Evolutionary conservation across 1,139 yeast genomes (phyloP), one percentile per base, ranked within the genome.

Genomic region (Dujonia santamariae): DNA sequence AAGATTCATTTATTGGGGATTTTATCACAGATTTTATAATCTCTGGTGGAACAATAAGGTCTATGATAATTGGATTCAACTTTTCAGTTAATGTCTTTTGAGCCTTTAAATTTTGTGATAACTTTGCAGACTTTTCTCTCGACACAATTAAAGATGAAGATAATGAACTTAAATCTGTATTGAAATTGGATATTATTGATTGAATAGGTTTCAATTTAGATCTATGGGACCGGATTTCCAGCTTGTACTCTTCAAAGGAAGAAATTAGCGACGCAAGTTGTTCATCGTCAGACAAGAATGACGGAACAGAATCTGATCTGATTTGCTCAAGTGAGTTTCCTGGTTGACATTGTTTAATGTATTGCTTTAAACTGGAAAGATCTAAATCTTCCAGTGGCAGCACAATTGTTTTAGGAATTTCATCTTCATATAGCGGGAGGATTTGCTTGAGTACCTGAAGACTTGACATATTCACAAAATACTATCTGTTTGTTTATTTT

Each of bases 41-140:
- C 3, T 73, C 75, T 0, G 96, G 95, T 0, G 96, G 85, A 4
- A 88, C 74, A 43, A 85, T 67, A 18, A 85, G 61, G 44, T 85
- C 92, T 26, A 83, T 70, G 1, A 88, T 80, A 11, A 85, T 62
- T 0, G 95, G 95, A 11, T 80, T 75, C 39, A 88, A 69, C 36
- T 72, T 71, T 19, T 67, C 70, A 23, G 82, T 81, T 3, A 81
- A 63, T 23, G 61, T 54, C 14, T 76, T 72, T 42, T 87, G 82
- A 28, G 63, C 55, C 9, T 67, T 63, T 4, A 86, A 50, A 35
- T 61, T 59, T 5, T 46, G 39, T 1, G 70, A 53, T 16, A 68
- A 45, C 14, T 53, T 53, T 14, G 48, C 46, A 12, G 72, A 72
- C 38, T 84, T 74, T 28, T 67, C 58, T 39, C 82, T 79, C 25